phyloP scores from a whole-genome alignment of 768 basidiomycete genomes.

The Kwoniella sp. region DNA sequence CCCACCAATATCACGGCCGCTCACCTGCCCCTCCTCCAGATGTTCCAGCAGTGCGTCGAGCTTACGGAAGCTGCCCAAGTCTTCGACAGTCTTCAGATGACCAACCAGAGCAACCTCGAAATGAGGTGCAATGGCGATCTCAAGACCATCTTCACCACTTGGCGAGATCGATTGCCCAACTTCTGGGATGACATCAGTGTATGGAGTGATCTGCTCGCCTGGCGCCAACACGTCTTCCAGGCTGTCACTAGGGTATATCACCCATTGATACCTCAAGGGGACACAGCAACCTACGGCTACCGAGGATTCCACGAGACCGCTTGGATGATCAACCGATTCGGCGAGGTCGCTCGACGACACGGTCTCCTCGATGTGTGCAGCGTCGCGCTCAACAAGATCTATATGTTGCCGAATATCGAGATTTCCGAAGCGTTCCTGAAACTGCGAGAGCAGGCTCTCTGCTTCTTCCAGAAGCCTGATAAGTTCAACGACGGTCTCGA shows the following conservation, averaged over 20 bases:
- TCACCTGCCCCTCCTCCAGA: conserved; percentile 90
- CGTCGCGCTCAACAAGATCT: conserved; percentile 92
- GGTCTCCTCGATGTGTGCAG: conserved; percentile 95
- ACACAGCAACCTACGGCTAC: conserved; percentile 70
- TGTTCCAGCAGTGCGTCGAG: conserved; percentile 99
- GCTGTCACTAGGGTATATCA: conserved; percentile 96
- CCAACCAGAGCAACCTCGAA: conserved; percentile 84
- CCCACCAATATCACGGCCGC: conserved; percentile 85
- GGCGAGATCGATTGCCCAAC: conserved; percentile 95
- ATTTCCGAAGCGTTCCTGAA: conserved; percentile 99
- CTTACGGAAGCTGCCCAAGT: conserved; percentile 89
- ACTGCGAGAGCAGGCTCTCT: conserved; percentile 95
- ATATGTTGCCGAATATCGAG: conserved; percentile 98
- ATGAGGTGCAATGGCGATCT: conserved; percentile 85
- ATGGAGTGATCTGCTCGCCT: conserved; percentile 98
- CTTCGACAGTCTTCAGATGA: conserved; percentile 83
- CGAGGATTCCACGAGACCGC: conserved; percentile 98
- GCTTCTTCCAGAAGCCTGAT: conserved; percentile 92
- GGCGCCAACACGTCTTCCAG: conserved; percentile 97
- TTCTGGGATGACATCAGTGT: conserved; percentile 95
- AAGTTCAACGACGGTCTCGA: conserved; percentile 93
- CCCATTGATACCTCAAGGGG: conserved; percentile 70
- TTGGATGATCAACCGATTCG: conserved; percentile 99
- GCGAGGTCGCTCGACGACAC: conserved; percentile 96
- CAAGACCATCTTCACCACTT: conserved; percentile 93